Percentiles rank a stretch among this genome's conserved stretches.
Conservation (phyloP, 371 early-diverging fungal genomes). For the Mortierella sp. region DNA sequence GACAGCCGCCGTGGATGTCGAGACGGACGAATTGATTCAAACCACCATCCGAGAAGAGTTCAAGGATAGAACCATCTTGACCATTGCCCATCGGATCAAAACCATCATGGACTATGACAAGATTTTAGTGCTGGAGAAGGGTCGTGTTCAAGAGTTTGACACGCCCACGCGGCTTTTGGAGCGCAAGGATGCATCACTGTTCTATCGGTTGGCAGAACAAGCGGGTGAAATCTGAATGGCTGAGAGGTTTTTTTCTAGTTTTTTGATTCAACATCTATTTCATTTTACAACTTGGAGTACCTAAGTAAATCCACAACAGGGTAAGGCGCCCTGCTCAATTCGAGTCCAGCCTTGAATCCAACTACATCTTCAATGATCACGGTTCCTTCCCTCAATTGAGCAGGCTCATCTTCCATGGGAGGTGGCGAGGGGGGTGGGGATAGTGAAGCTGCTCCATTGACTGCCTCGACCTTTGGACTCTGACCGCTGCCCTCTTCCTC, state of each 20-base stretch:
- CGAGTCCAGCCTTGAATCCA: constrained; percentile 68
- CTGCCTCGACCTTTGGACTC: neutral
- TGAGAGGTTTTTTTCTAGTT: too few relatives aligned
- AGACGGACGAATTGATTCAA: constrained; percentile 70
- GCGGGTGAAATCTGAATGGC: too few relatives aligned
- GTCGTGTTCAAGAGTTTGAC: constrained; percentile 68
- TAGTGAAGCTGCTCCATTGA: too few relatives aligned
- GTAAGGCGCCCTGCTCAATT: constrained; percentile 66
- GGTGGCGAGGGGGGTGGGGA: too few relatives aligned
- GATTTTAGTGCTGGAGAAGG: constrained; percentile 71
- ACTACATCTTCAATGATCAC: constrained; percentile 60
- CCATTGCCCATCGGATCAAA: constrained; percentile 78
- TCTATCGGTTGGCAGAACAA: too few relatives aligned
- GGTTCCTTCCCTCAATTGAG: constrained; percentile 55
- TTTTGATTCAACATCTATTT: too few relatives aligned
- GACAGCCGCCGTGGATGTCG: constrained; percentile 85
- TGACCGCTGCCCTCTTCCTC: constrained; percentile 1
- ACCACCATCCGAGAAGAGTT: constrained; percentile 67
- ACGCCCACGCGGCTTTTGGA: constrained; percentile 44
- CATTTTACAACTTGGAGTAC: constrained; percentile 37
- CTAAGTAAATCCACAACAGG: constrained; percentile 56
- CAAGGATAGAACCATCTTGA: constrained; percentile 72
- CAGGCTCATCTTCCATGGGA: constrained; percentile 18
- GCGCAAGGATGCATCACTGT: too few relatives aligned
- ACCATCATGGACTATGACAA: constrained; percentile 74